Conservation (phyloP, 2,329 filamentous ascomycete species). For the Fusarium haematococcum region DNA sequence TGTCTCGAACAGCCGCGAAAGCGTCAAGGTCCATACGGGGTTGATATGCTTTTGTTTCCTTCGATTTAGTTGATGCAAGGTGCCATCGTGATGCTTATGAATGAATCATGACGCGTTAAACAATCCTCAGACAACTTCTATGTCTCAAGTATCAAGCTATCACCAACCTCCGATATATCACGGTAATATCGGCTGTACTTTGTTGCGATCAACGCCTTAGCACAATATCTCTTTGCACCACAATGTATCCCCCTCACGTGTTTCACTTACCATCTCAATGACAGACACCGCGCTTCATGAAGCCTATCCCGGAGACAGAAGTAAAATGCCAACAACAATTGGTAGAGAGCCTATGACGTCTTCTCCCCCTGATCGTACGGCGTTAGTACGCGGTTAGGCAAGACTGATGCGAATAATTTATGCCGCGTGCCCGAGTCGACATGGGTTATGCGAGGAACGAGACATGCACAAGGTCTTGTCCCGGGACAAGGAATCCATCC, state of each 20-base stretch:
- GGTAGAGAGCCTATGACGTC: neutral
- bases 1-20: too few species aligned
- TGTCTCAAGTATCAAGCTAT: neutral
- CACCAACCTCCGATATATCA: neutral
- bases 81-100: too few species aligned
- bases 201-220: neutral
- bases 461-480: neutral
- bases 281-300: neutral
- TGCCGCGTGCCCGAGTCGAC: neutral
- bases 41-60: too few species aligned
- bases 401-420: slow-evolving; percentile 1
- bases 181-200: neutral
- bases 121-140: too few species aligned
- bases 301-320: neutral
- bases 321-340: neutral
- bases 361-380: neutral
- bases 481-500: neutral
- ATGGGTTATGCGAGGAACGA: neutral
- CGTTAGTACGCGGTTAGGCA: neutral
- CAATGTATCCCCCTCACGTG: neutral
- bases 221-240: neutral
- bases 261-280: neutral
- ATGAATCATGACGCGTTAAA: too few species aligned
- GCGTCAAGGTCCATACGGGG: too few species aligned
- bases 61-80: too few species aligned